phyloP scores from a whole-genome alignment of 2,329 filamentous ascomycete species.

The Calcarisporium arbuscula region DNA sequence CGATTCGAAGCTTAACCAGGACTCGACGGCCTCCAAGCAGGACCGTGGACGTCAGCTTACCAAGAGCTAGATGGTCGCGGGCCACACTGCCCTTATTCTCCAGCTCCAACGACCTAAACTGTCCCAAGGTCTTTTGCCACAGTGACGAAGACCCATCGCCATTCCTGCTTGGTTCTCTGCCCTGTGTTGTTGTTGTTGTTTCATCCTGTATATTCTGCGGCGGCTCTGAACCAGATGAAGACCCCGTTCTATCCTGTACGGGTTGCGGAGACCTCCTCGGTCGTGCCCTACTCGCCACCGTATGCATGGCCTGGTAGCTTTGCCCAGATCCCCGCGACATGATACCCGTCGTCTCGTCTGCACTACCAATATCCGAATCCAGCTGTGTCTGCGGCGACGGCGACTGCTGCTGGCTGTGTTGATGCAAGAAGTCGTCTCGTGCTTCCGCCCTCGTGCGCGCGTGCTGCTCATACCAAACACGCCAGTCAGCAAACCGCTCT shows the following conservation, averaged over 20 bases:
- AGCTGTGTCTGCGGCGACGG: too few relatives aligned
- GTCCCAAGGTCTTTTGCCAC: constrained; percentile 42
- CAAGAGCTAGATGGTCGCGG: constrained; percentile 72
- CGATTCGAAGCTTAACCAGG: background rate
- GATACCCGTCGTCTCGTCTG: constrained; percentile 39
- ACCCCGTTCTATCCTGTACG: too few relatives aligned
- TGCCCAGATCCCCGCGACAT: constrained; percentile 25
- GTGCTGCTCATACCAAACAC: too few relatives aligned
- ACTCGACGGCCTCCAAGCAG: background rate
- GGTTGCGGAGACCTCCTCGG: constrained; percentile 6
- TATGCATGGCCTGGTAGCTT: constrained; percentile 33
- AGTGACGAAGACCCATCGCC: too few relatives aligned
- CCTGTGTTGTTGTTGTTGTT: too few relatives aligned
- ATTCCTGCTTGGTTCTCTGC: too few relatives aligned
- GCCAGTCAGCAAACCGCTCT: too few relatives aligned
- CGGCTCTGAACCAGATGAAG: too few relatives aligned
- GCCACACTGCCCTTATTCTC: constrained; percentile 84
- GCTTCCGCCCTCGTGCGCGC: too few relatives aligned
- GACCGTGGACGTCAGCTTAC: constrained; percentile 34
- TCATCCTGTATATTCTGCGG: too few relatives aligned
- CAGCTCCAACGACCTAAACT: constrained; percentile 61
- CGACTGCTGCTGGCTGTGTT: background rate
- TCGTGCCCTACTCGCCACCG: constrained; percentile 10
- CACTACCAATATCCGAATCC: too few relatives aligned
- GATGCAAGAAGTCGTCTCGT: background rate